Conservation (phyloP, 441 rosid genomes). For the Kokia cookei region DNA sequence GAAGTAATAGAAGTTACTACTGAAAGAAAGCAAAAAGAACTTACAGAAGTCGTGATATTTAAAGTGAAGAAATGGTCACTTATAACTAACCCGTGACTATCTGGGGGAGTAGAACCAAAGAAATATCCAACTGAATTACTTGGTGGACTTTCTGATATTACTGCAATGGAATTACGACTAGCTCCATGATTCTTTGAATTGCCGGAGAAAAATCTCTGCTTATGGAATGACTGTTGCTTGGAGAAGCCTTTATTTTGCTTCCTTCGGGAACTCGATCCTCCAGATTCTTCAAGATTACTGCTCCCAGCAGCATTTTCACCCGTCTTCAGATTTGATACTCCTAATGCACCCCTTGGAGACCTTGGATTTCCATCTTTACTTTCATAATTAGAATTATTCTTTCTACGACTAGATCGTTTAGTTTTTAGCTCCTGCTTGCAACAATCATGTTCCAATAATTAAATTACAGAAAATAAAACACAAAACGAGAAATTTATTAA, state of each 20-base stretch:
- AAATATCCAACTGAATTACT: constrained; percentile 90
- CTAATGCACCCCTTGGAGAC: constrained; percentile 26
- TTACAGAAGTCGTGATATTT: background rate
- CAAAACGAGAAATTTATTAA: background rate
- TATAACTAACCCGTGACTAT: constrained; percentile 68
- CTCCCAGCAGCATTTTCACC: constrained; percentile 40
- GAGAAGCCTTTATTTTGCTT: constrained; percentile 59
- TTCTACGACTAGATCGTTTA: constrained; percentile 46
- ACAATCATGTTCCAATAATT: constrained; percentile 8
- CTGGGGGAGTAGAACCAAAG: constrained; percentile 97
- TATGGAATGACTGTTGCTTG: constrained; percentile 61
- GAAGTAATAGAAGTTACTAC: background rate
- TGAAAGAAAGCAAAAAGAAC: background rate
- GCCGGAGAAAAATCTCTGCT: constrained; percentile 79
- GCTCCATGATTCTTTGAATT: constrained; percentile 69
- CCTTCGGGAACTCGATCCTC: constrained; percentile 35
- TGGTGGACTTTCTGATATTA: constrained; percentile 89
- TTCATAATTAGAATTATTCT: constrained; percentile 43
- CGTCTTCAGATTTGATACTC: constrained; percentile 38
- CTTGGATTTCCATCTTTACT: constrained; percentile 50
- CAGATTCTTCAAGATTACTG: constrained; percentile 53
- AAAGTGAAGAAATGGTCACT: constrained; percentile 5
- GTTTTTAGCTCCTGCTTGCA: constrained; percentile 67
- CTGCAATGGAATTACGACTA: constrained; percentile 43
- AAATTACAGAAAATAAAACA: background rate